Evolutionary conservation across 352 stramenopile species (phyloP), one percentile per base, ranked within the genome.

Genomic region (Phytophthora syringae): DNA sequence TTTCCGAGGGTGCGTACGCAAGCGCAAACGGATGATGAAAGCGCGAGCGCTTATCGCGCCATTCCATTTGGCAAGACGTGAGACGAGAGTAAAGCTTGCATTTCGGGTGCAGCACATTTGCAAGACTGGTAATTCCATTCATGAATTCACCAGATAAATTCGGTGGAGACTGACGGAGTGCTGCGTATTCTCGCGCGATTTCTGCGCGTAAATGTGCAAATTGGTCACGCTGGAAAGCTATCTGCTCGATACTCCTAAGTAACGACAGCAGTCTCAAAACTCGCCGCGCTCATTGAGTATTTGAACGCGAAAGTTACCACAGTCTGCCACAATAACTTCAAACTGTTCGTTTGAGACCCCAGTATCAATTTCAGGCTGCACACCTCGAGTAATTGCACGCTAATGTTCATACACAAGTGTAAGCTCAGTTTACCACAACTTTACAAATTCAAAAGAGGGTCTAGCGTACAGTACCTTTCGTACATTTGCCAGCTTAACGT

Each of bases 221-320:
- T 15, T 74, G 54, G 3, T 77, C 54, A 25, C 67, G 75, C 32
- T 88, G 76, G 37, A 79, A 80, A 11, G 25, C 12, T 6, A 84
- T 74, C 36, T 89, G 79, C 3, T 85, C 70, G 5, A 40, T 15
- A 30, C 52, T 78, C 1, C 77, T 64, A 28, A 92, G 71, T 12
- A 89, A 27, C 18, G 80, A 89, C 1, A 93, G 40, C 22, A 81
- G 64, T 9, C 80, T 72, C 20, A 89, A 25, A 85, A 84, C 13
- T 75, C 66, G 3, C 84, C 84, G 0, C 64, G 60, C 43, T 92
- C 82, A 18, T 80, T 85, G 10, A 93, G 61, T n/a, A 93, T 72
- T 57, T 92, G 84, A 7, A 93, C 72, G 5, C 80, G 77, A 49
- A 84, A 90, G 52, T 89, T 90, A 30, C 84, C 84, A 20, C 74